Evolutionary conservation across 495 filamentous ascomycete species (phyloP), one percentile per base, ranked within the genome.

Genomic region (Apodospora peruviana): DNA sequence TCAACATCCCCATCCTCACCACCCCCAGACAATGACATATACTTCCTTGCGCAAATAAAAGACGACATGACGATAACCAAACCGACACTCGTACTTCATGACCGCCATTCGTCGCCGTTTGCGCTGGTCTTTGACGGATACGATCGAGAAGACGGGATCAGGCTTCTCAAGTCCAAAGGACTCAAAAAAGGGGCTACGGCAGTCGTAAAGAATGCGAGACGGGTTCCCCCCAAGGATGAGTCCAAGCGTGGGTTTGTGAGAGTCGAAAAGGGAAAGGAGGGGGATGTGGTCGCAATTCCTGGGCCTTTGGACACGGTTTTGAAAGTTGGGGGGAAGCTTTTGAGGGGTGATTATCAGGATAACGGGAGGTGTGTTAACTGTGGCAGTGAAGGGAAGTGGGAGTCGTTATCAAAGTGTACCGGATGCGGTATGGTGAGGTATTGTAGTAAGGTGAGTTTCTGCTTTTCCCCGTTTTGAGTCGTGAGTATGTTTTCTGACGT

Each of bases 51-150:
- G n/a, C 60, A 71, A 24, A 57, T 75, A 35, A 66, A 65, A 16
- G 59, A 71, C 38, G 61, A 73, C 63, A 72, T 75, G 64, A 73
- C 72, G n/a, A 67, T 75, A 47, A 74, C 62, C 3, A 68, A 73
- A 43, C 69, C 72, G 1, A 75, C 72, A 5, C 52, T 74, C 1
- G 61, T 75, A 42, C 65, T 60, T 7, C 48, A 56, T 27, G 70
- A 74, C 57, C 24, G 51, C 10, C 20, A 45, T 16, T 45, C 43
- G 24, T 40, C 43, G 16, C 57, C 65, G 29, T 74, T 73, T 49
- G 69, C 69, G 1, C 60, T 74, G 3, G 61, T 67, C 14, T 73
- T 68, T 18, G 56, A 67, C 34, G 57, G 61, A 3, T 50, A 54
- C 32, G 56, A 52, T 7, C 38, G 45, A 23, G 41, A 42, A 29